Evolutionary conservation across 371 early-diverging fungal species (phyloP).

Genomic region (Mortierella sp.): DNA sequence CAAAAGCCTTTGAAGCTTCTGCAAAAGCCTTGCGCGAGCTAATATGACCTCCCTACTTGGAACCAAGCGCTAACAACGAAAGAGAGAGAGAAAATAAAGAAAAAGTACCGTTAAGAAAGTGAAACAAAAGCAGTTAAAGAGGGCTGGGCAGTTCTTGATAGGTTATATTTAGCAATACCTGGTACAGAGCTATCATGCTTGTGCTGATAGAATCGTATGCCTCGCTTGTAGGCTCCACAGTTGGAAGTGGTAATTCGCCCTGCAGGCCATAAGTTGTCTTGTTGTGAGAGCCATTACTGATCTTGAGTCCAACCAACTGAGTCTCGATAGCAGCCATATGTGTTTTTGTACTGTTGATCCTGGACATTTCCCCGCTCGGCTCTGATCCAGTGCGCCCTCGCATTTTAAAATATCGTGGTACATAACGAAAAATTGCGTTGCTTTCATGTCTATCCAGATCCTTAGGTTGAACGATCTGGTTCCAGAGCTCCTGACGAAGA

Average conservation of each 20-base stretch:
- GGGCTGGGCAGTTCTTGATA: too few relatives aligned
- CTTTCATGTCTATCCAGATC: slow-evolving; percentile 6
- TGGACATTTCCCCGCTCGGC: too few relatives aligned
- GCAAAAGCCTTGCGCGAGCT: slow-evolving; percentile 16
- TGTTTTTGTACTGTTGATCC: too few relatives aligned
- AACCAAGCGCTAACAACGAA: slow-evolving; percentile 11
- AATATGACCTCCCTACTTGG: slow-evolving; percentile 19
- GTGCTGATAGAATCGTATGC: slow-evolving; percentile 11
- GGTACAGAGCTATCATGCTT: slow-evolving; percentile 22
- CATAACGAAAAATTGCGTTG: slow-evolving; percentile 10
- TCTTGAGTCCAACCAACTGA: slow-evolving; percentile 12
- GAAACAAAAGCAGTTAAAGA: too few relatives aligned
- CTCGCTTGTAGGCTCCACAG: slow-evolving; percentile 3
- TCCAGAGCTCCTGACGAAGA: slow-evolving; percentile 23
- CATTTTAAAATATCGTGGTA: slow-evolving; percentile 6
- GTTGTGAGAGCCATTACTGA: background rate
- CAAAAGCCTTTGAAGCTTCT: slow-evolving; percentile 25
- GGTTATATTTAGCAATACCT: slow-evolving; percentile 18
- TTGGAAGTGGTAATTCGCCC: slow-evolving; percentile 14
- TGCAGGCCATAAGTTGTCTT: slow-evolving; percentile 27
- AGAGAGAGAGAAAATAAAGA: background rate
- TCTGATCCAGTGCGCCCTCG: too few relatives aligned
- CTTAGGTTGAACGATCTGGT: background rate
- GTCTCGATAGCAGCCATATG: slow-evolving; percentile 6
- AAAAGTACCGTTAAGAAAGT: background rate